Conservation (phyloP, 768 basidiomycete genomes). For the Kwoniella bestiolae region DNA sequence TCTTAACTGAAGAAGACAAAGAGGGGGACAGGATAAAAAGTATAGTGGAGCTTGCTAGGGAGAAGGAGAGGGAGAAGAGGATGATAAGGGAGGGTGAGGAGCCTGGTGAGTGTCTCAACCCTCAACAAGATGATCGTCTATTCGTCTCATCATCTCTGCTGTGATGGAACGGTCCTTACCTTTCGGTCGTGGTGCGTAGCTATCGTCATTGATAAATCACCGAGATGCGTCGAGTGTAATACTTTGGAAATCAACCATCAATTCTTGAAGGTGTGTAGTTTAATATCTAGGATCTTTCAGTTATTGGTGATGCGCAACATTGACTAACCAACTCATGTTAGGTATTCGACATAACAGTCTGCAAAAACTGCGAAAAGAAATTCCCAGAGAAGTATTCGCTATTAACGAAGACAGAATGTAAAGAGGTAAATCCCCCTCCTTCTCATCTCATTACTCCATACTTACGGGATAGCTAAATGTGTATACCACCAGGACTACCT, state of each 20-base stretch:
- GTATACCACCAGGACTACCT: conserved; percentile 74
- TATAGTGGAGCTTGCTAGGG: conserved; percentile 73
- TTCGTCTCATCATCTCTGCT: neutral
- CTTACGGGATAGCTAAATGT: neutral
- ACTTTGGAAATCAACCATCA: conserved; percentile 87
- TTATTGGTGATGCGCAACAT: conserved; percentile 63
- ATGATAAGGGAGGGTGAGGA: conserved; percentile 65
- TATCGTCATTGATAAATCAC: conserved; percentile 73
- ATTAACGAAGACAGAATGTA: conserved; percentile 97
- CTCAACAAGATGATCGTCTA: neutral
- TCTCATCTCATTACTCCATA: neutral
- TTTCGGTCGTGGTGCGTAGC: conserved; percentile 61
- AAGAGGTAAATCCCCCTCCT: conserved; percentile 66
- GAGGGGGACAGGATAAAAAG: conserved; percentile 64
- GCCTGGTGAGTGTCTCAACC: conserved; percentile 44
- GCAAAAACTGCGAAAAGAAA: conserved; percentile 86
- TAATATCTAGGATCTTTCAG: no score
- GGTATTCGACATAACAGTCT: conserved; percentile 82
- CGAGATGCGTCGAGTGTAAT: conserved; percentile 82
- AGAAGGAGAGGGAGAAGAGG: conserved; percentile 79
- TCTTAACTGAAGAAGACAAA: conserved; percentile 85
- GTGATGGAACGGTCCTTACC: neutral
- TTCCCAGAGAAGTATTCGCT: conserved; percentile 91
- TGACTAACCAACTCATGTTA: conserved; percentile 15
- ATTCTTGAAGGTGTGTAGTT: conserved; percentile 64